Percentiles rank a stretch among this genome's conserved stretches.
phyloP scores from a whole-genome alignment of 352 stramenopile species.

The Globisporangium abappressorium region DNA sequence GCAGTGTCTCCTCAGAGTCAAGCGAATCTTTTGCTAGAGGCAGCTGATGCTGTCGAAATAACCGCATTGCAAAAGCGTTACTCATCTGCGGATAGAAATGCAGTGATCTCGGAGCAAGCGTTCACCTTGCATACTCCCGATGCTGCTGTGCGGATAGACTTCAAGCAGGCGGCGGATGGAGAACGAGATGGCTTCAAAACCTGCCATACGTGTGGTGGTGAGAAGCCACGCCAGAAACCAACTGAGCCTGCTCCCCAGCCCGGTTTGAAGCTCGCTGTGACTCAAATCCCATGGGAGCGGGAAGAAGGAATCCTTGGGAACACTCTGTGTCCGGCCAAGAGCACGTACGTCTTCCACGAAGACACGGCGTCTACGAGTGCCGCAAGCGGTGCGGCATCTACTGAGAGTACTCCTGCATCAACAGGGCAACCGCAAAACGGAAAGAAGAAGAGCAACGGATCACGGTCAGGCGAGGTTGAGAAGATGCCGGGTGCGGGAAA shows the following conservation, averaged over 20 bases:
- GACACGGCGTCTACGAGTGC: slow-evolving; percentile 18
- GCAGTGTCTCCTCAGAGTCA: slow-evolving; percentile 14
- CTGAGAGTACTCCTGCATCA: slow-evolving; percentile 3
- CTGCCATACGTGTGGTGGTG: slow-evolving; percentile 59
- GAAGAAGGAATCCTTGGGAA: slow-evolving; percentile 65
- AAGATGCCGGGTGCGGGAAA: slow-evolving; percentile 73
- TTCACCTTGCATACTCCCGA: slow-evolving; percentile 40
- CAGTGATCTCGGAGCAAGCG: slow-evolving; percentile 20
- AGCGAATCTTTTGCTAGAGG: background rate
- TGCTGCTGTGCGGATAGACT: slow-evolving; percentile 59
- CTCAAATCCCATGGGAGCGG: slow-evolving; percentile 57
- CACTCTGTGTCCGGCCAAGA: slow-evolving; percentile 63
- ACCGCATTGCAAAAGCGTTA: background rate
- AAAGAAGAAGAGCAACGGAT: slow-evolving; percentile 44
- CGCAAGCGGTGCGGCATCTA: background rate
- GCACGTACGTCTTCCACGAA: slow-evolving; percentile 77
- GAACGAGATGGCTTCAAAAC: slow-evolving; percentile 21
- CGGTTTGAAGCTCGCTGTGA: slow-evolving; percentile 37
- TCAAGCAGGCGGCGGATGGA: slow-evolving; percentile 38
- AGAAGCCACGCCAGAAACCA: slow-evolving; percentile 33
- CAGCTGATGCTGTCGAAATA: background rate
- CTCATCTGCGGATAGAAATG: background rate
- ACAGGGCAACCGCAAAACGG: slow-evolving; percentile 22
- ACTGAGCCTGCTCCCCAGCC: background rate
- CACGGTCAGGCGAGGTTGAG: slow-evolving; percentile 40